Evolutionary conservation across 345 rosid genomes (phyloP).

Genomic region (Theobroma cacao): DNA sequence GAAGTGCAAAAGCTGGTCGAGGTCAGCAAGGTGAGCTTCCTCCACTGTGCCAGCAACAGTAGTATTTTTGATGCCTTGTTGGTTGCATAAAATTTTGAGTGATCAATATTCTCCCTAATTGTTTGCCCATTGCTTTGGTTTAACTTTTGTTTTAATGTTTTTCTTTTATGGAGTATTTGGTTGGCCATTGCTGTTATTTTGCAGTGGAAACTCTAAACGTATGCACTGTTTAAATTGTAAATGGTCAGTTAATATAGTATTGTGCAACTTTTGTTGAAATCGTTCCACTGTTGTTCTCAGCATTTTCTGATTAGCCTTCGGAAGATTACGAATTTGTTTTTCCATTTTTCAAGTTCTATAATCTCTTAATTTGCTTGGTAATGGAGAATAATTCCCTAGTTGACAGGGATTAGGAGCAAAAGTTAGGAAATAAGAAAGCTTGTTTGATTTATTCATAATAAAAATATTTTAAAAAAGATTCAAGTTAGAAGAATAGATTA

Average conservation of each 20-base stretch:
- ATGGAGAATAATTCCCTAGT: neutral
- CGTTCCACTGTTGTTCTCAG: neutral
- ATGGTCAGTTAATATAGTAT: constrained; percentile 2
- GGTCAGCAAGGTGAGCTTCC: constrained; percentile 76
- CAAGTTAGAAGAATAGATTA: neutral
- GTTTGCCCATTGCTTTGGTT: neutral
- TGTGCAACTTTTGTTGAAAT: neutral
- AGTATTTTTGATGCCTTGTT: constrained; percentile 10
- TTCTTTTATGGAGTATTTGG: neutral
- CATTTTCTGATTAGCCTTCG: neutral
- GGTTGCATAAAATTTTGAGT: neutral
- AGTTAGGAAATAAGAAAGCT: neutral
- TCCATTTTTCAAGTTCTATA: neutral
- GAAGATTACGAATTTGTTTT: neutral
- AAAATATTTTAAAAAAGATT: no score
- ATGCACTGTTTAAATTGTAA: neutral
- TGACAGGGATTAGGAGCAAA: neutral
- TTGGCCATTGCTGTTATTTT: neutral
- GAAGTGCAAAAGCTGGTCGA: constrained; percentile 40
- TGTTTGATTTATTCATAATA: no score
- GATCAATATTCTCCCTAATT: neutral
- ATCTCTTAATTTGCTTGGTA: neutral
- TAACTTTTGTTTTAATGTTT: neutral
- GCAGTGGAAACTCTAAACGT: neutral
- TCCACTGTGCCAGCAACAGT: constrained; percentile 94